Percentiles rank a stretch among this genome's conserved stretches.
These are phyloP conservation scores for Vitis hybrid DNA, from an alignment of 177 flowering plant genomes.

Conservation along the genomic window DNA sequence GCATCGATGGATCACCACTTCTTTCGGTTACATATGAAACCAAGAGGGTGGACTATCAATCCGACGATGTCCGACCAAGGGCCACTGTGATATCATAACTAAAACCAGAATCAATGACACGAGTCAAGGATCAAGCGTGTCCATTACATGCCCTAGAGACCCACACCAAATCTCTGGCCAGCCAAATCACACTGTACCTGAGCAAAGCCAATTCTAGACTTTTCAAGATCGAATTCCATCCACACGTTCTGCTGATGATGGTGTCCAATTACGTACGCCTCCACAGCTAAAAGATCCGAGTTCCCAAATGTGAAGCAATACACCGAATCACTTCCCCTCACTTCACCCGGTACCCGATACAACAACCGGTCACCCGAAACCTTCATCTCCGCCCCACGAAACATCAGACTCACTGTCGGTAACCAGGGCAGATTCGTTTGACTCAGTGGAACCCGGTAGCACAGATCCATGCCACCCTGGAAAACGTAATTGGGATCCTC, in stretches of 20 bases:
- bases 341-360: slow-evolving; percentile 56
- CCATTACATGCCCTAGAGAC: background rate
- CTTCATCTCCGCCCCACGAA: slow-evolving; percentile 65
- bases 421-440: slow-evolving; percentile 29
- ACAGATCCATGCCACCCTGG: slow-evolving; percentile 37
- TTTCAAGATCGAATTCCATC: slow-evolving; percentile 76
- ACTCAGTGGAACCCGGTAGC: slow-evolving; percentile 25
- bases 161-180: slow-evolving; percentile 46
- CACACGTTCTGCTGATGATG: slow-evolving; percentile 85
- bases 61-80: background rate
- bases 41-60: background rate
- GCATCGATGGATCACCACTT: background rate
- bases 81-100: background rate
- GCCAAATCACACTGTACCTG: slow-evolving; percentile 59
- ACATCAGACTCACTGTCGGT: slow-evolving; percentile 60
- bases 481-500: slow-evolving; percentile 35
- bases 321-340: slow-evolving; percentile 45
- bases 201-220: slow-evolving; percentile 66
- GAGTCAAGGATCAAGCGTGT: background rate
- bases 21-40: background rate
- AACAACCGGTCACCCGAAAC: slow-evolving; percentile 51
- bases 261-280: slow-evolving; percentile 73
- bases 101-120: too few relatives aligned
- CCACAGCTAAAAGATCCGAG: slow-evolving; percentile 46
- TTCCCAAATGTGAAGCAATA: slow-evolving; percentile 63